phyloP scores from a whole-genome alignment of 2,329 filamentous ascomycete species.

The Penicillium sp. region DNA sequence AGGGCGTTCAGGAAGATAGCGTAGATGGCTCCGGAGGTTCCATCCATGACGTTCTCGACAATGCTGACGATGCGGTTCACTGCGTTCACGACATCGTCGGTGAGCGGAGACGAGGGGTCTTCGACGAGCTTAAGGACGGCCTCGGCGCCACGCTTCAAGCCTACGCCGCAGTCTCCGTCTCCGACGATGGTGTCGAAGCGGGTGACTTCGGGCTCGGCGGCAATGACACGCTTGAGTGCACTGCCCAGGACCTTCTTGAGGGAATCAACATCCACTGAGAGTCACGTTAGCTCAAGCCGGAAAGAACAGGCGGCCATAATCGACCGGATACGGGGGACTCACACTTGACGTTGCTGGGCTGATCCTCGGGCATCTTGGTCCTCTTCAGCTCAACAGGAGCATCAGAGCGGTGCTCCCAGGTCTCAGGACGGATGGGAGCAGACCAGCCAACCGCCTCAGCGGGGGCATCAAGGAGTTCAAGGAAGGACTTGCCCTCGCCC shows the following conservation, averaged over 20 bases:
- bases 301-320: too few relatives aligned
- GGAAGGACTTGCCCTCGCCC: constrained; percentile 46
- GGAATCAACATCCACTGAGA: too few relatives aligned
- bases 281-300: too few relatives aligned
- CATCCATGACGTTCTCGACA: constrained; percentile 64
- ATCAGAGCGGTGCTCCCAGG: constrained; percentile 47
- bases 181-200: constrained; percentile 71
- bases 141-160: constrained; percentile 78
- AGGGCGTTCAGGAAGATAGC: constrained; percentile 87
- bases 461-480: constrained; percentile 60
- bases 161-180: constrained; percentile 82
- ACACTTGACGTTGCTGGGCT: too few relatives aligned
- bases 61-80: constrained; percentile 53
- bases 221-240: constrained; percentile 53
- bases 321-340: too few relatives aligned
- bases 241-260: constrained; percentile 47
- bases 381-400: constrained; percentile 37
- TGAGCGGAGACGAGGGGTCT: constrained; percentile 34
- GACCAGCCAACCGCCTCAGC: constrained; percentile 61
- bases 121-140: constrained; percentile 41
- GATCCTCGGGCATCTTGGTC: constrained; percentile 35
- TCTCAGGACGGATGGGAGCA: constrained; percentile 51
- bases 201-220: constrained; percentile 57
- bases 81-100: constrained; percentile 52
- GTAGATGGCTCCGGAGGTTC: constrained; percentile 65